Conservation (phyloP, 148 eudicot genomes). For the Diospyros lotus region DNA sequence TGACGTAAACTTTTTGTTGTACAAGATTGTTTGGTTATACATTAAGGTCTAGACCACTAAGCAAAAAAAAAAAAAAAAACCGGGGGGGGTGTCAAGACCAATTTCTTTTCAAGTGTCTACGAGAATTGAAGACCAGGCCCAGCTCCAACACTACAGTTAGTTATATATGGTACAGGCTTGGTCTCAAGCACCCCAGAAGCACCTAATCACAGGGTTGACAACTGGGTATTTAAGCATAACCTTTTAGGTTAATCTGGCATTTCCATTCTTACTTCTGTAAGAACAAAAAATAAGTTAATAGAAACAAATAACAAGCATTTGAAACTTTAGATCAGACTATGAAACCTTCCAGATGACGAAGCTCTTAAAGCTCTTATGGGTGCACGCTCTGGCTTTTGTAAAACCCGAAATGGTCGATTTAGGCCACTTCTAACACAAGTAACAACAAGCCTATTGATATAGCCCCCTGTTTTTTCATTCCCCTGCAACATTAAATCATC, state of each 20-base stretch:
- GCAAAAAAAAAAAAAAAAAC: no score
- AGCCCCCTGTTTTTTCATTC: slow-evolving; percentile 84
- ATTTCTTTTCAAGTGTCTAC: no score
- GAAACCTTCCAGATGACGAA: slow-evolving; percentile 97
- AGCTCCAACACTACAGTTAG: no score
- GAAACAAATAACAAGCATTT: slow-evolving; percentile 14
- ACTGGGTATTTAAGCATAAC: slow-evolving; percentile 8
- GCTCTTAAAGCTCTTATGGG: slow-evolving; percentile 96
- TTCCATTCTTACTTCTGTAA: background rate
- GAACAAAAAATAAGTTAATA: background rate
- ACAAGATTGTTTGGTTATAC: no score
- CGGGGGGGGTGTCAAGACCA: no score
- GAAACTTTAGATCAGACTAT: background rate
- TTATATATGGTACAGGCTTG: no score
- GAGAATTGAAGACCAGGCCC: no score
- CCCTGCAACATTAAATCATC: slow-evolving; percentile 42
- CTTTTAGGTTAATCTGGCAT: slow-evolving; percentile 6
- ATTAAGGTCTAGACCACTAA: no score
- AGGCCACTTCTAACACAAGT: slow-evolving; percentile 94
- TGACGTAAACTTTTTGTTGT: no score
- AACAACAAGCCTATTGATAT: slow-evolving; percentile 79
- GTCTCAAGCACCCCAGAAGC: background rate
- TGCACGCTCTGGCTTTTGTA: slow-evolving; percentile 98
- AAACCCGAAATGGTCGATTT: slow-evolving; percentile 79
- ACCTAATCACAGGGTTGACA: background rate